Conservation (phyloP, 129 eudicot species). For the Cynara cardunculus region DNA sequence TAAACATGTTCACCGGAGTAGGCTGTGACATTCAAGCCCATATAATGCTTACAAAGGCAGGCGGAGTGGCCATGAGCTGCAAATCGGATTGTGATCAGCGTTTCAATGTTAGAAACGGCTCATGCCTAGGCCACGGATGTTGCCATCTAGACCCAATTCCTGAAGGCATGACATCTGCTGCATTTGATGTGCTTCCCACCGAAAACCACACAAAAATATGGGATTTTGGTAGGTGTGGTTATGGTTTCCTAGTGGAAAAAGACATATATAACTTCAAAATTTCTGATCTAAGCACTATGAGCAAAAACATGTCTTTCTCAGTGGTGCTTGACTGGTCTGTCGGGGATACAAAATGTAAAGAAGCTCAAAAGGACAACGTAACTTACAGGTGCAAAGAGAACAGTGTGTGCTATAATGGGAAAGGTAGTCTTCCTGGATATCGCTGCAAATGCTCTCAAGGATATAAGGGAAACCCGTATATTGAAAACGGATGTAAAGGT, state of each 20-base stretch:
- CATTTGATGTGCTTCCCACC: not conserved
- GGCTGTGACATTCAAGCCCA: conserved; percentile 7
- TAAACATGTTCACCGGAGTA: conserved; percentile 5
- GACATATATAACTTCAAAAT: not conserved
- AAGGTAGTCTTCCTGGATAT: conserved; percentile 2
- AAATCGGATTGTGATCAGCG: not conserved
- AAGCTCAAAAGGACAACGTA: conserved; percentile 14
- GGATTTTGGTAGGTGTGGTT: not conserved
- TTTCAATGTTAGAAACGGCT: not conserved
- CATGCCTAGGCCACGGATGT: not conserved
- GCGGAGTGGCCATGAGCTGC: not conserved
- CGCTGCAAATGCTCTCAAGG: conserved; percentile 23
- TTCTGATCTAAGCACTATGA: not conserved
- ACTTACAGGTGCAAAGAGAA: conserved; percentile 15
- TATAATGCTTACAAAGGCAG: not conserved
- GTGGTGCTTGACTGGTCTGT: conserved; percentile 23
- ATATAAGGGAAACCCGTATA: conserved; percentile 18
- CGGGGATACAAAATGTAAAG: conserved; percentile 20
- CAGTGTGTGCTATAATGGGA: not conserved
- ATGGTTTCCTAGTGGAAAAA: conserved; percentile 26
- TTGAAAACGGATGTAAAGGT: conserved; percentile 6
- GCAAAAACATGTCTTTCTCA: not conserved
- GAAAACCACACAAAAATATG: not conserved
- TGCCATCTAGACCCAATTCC: not conserved
- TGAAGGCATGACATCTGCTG: not conserved